These are phyloP conservation scores for Hibiscus syriacus DNA, from an alignment of 345 rosid species.

Conservation along the genomic window DNA sequence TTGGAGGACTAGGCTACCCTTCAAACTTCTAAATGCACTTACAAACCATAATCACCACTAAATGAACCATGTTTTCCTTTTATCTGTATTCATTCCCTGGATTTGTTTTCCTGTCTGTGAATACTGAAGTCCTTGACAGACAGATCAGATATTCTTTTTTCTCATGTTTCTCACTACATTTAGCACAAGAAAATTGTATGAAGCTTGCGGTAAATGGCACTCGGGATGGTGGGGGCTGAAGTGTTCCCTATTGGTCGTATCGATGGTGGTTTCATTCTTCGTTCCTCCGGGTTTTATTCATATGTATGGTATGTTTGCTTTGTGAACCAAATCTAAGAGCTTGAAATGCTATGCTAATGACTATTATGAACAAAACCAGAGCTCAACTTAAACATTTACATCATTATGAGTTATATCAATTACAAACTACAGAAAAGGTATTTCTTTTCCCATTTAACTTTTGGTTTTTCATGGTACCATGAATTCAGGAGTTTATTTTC, in stretches of 20 bases:
- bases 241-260: slow-evolving; percentile 35
- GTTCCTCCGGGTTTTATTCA: slow-evolving; percentile 52
- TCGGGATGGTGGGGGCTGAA: slow-evolving; percentile 63
- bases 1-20: background rate
- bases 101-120: background rate
- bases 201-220: slow-evolving; percentile 60
- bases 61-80: background rate
- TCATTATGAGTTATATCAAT: background rate
- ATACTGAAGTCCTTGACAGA: slow-evolving; percentile 31
- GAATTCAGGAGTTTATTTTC: background rate
- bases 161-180: slow-evolving; percentile 61
- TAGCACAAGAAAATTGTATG: slow-evolving; percentile 48
- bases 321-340: background rate
- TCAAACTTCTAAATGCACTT: too few species aligned
- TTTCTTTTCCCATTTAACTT: background rate
- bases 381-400: background rate
- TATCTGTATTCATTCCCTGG: background rate
- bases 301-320: slow-evolving; percentile 49
- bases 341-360: background rate
- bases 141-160: slow-evolving; percentile 63
- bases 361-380: background rate
- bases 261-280: slow-evolving; percentile 54
- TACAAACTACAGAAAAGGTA: background rate
- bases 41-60: too few species aligned
- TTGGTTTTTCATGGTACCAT: background rate